Conservation (phyloP, 1,284 basidiomycete species). For the Cryptococcus wingfieldii region DNA sequence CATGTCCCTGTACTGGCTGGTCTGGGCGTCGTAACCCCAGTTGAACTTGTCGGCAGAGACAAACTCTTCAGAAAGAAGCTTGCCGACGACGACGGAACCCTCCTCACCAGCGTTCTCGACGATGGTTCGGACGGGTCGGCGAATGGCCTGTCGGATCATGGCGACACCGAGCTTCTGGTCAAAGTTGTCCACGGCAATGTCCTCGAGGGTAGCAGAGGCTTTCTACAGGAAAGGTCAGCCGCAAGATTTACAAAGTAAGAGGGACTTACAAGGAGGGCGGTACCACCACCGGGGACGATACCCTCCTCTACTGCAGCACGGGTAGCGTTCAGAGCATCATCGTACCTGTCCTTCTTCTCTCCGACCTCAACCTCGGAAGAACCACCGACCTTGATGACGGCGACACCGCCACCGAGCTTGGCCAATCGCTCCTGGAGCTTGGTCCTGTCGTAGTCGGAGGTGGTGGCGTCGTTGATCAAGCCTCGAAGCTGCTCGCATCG, state of each 20-base stretch:
- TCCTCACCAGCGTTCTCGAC: constrained; percentile 95
- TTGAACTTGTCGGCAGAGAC: constrained; percentile 58
- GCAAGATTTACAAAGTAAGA: background rate
- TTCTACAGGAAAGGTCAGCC: constrained; percentile 59
- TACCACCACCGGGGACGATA: constrained; percentile 93
- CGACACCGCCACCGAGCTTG: constrained; percentile 92
- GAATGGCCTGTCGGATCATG: constrained; percentile 85
- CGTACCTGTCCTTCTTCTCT: constrained; percentile 99
- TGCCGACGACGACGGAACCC: constrained; percentile 86
- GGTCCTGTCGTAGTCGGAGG: constrained; percentile 88
- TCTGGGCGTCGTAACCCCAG: constrained; percentile 86
- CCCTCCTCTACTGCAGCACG: constrained; percentile 98
- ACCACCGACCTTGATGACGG: constrained; percentile 97
- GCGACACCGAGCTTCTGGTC: constrained; percentile 95
- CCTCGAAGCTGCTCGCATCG: constrained; percentile 94
- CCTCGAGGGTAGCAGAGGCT: constrained; percentile 75
- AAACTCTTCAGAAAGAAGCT: constrained; percentile 56
- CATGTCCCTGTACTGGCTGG: constrained; percentile 92
- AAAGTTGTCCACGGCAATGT: constrained; percentile 82
- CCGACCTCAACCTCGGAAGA: constrained; percentile 92
- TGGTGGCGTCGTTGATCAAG: constrained; percentile 75
- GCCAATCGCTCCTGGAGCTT: constrained; percentile 97
- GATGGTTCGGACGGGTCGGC: constrained; percentile 81
- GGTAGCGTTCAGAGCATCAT: constrained; percentile 95
- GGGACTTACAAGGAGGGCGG: constrained; percentile 55